A percentile compares a stretch with the other conserved stretches of the same genome.
Evolutionary conservation across 1,139 yeast species (phyloP).

Genomic region (Pneumocystis oryctolagi): DNA sequence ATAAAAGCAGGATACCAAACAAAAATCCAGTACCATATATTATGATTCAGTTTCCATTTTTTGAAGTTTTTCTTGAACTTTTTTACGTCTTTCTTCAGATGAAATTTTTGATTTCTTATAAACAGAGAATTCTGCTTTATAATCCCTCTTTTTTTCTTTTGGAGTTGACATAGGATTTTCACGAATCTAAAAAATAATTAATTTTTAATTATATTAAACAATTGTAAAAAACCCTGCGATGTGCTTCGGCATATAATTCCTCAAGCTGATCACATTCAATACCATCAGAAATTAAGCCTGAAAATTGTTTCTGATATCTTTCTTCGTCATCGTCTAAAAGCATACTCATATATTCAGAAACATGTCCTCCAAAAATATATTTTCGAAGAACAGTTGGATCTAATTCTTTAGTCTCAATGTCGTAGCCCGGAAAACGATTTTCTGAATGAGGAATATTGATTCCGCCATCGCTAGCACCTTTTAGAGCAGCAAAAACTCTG

Average conservation of each 20-base stretch:
- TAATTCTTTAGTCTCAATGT: constrained; percentile 93
- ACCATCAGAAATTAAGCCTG: constrained; percentile 92
- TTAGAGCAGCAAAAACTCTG: constrained; percentile 96
- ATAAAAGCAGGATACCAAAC: not conserved
- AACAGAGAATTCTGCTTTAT: not conserved
- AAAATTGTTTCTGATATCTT: constrained; percentile 92
- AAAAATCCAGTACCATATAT: not conserved
- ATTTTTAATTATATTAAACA: not conserved
- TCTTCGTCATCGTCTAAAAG: constrained; percentile 99
- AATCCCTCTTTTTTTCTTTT: constrained; percentile 58
- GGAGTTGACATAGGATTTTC: constrained; percentile 77
- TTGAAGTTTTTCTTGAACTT: not conserved
- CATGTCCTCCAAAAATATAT: constrained; percentile 99
- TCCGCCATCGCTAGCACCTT: constrained; percentile 99
- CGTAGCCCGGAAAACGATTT: constrained; percentile 99
- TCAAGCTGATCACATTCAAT: constrained; percentile 93
- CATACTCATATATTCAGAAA: constrained; percentile 99
- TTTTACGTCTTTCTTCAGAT: not conserved
- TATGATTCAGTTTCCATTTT: not conserved
- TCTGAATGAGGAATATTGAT: constrained; percentile 98
- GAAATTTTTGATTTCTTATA: not conserved
- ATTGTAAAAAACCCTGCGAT: constrained; percentile 28
- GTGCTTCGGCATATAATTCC: constrained; percentile 90
- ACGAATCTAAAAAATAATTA: constrained; percentile 47
- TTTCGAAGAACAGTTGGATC: constrained; percentile 96